Percentiles rank a stretch among this genome's conserved stretches.
Evolutionary conservation across 306 rosid species (phyloP).

Genomic region (Begonia masoniana): DNA sequence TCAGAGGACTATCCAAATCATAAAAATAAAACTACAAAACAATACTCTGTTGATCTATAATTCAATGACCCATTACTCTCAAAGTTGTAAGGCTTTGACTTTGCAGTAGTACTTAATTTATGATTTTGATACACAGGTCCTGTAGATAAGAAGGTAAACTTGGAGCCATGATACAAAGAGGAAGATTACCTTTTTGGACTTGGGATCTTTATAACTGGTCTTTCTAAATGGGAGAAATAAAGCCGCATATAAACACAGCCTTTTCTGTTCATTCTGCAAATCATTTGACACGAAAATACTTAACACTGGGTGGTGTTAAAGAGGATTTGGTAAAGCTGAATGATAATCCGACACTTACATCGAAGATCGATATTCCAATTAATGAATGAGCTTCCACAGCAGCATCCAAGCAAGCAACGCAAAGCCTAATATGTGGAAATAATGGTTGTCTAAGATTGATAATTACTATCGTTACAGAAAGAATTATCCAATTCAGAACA

Average conservation of each 20-base stretch:
- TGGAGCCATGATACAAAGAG: neutral
- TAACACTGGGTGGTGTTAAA: too few relatives aligned
- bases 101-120: too few relatives aligned
- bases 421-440: constrained; percentile 23
- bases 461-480: neutral
- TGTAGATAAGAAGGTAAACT: too few relatives aligned
- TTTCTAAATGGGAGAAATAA: constrained; percentile 66
- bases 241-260: constrained; percentile 60
- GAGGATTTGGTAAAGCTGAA: too few relatives aligned
- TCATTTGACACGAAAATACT: constrained; percentile 6
- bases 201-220: constrained; percentile 47
- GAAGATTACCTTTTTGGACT: constrained; percentile 47
- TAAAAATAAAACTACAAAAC: too few relatives aligned
- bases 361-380: constrained; percentile 41
- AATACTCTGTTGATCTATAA: too few relatives aligned
- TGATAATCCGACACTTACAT: constrained; percentile 32
- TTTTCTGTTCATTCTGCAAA: constrained; percentile 64
- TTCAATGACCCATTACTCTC: too few relatives aligned
- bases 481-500: neutral
- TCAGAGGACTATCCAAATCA: too few relatives aligned
- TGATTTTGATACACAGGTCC: too few relatives aligned
- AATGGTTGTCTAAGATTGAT: constrained; percentile 1
- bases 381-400: constrained; percentile 53
- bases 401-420: constrained; percentile 44
- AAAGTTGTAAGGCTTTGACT: too few relatives aligned